Evolutionary conservation across 352 stramenopile species (phyloP), one percentile per base, ranked within the genome.

Genomic region (Nothophytophthora sp.): DNA sequence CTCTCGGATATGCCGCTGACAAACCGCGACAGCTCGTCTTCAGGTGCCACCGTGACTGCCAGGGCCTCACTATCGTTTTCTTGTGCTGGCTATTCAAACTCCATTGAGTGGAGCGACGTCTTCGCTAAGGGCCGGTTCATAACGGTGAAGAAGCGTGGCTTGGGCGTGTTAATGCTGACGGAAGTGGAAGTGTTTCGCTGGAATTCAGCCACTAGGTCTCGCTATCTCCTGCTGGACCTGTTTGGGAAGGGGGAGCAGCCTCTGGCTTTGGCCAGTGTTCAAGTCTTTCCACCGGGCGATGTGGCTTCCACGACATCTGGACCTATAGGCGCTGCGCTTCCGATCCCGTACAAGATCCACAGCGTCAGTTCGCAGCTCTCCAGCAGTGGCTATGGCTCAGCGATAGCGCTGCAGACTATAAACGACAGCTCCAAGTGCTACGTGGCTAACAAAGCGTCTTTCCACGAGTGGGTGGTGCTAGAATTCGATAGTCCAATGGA

Each of bases 401-500:
- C 72, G 0, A 46, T 23, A 6, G 49, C 70, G 0, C 38, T 90
- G 2, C 39, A 63, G 11, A 70, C 58, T 10, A 37, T 60, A 12
- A 50, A 63, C 1, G 43, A 68, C 11, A 53, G 24, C 6, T 43
- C 40, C 2, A 2, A 52, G 29, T 92, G 79, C 35, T 92, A 88
- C 35, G 41, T 84, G 4, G 63, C 67, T 4, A 50, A 44, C 6
- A 36, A 30, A 4, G 27, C 73, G 0, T 80, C 76, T 0, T 79
- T 67, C 18, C 79, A 83, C 20, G 81, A 92, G 44, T 92, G 79
- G 79, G 49, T 92, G 2, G 62, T 92, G 11, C 40, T 92, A 10
- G 76, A 85, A 34, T 60, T 92, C 2, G 25, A 47, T 11, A 34
- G 39, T 5, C 75, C 65, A 9, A 70, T 71, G 30, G 37, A 43